These are phyloP conservation scores for Aspergillus carlsbadensis DNA, from an alignment of 495 filamentous ascomycete genomes.

Conservation along the genomic window DNA sequence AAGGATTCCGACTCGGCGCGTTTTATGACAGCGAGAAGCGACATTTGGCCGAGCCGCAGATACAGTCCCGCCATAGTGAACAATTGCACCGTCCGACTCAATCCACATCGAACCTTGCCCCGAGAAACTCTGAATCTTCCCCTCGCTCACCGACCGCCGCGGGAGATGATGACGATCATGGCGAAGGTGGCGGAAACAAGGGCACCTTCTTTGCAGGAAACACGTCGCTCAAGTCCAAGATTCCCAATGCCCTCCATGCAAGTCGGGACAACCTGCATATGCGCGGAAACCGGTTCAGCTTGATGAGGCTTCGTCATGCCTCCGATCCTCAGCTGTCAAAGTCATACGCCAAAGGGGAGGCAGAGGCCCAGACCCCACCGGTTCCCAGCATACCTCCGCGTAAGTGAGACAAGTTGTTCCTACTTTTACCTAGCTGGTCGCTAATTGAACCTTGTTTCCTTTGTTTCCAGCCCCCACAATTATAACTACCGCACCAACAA, in stretches of 20 bases:
- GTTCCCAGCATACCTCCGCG: constrained; percentile 71
- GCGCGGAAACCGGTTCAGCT: constrained; percentile 70
- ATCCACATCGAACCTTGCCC: constrained; percentile 28
- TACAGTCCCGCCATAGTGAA: constrained; percentile 41
- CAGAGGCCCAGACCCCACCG: constrained; percentile 65
- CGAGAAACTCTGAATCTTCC: constrained; percentile 41
- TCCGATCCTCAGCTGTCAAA: constrained; percentile 90
- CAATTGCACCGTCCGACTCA: constrained; percentile 41
- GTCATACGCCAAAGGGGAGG: constrained; percentile 68
- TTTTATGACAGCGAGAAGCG: constrained; percentile 41
- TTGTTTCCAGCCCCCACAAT: constrained; percentile 76
- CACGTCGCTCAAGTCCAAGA: constrained; percentile 16
- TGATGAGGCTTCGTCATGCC: constrained; percentile 88
- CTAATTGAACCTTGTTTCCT: background rate
- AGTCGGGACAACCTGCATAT: constrained; percentile 27
- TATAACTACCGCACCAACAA: constrained; percentile 88
- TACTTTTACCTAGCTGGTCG: background rate
- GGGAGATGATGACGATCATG: constrained; percentile 20
- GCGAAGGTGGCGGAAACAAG: constrained; percentile 11
- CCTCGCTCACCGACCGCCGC: constrained; percentile 28
- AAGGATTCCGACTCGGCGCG: constrained; percentile 41
- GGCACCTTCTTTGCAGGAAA: constrained; percentile 16
- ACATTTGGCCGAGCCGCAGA: constrained; percentile 32
- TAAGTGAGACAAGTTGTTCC: constrained; percentile 40
- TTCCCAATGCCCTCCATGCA: constrained; percentile 17